Conservation (phyloP, 108 stramenopile genomes). For the Aurantiochytrium sp. region DNA sequence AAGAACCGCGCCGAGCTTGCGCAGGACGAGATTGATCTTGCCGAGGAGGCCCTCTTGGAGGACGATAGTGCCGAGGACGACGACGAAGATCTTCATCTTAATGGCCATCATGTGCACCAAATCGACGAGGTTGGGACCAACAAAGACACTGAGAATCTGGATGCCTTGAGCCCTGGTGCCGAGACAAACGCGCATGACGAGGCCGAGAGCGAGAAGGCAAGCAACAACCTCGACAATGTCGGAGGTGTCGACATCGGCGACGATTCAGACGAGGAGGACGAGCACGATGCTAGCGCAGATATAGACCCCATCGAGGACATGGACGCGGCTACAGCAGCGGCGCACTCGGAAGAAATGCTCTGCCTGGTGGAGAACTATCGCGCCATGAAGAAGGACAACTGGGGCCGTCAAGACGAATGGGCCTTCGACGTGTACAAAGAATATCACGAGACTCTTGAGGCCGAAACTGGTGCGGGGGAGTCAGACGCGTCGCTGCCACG, state of each 20-base stretch:
- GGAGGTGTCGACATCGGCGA: not conserved
- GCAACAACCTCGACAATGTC: not conserved
- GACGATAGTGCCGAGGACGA: not conserved
- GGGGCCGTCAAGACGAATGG: not conserved
- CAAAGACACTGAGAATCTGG: no score
- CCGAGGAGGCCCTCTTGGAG: not conserved
- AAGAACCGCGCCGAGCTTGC: not conserved
- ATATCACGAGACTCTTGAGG: not conserved
- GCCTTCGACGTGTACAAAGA: not conserved
- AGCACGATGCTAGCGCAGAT: not conserved
- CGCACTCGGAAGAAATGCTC: not conserved
- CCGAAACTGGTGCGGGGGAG: not conserved
- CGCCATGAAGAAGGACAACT: constrained; percentile 1
- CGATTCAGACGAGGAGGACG: not conserved
- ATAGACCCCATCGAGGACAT: not conserved
- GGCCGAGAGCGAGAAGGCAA: no score
- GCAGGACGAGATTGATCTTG: not conserved
- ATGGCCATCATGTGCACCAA: no score
- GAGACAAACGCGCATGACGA: no score
- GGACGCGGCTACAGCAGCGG: constrained; percentile 12
- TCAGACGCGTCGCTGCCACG: not conserved
- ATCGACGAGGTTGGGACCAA: no score
- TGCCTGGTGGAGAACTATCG: not conserved
- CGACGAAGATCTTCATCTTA: not conserved
- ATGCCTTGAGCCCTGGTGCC: no score